Percentiles rank a stretch among this genome's conserved stretches.
Conservation (phyloP, 2,329 filamentous ascomycete species). For the Ascosphaera aggregata region DNA sequence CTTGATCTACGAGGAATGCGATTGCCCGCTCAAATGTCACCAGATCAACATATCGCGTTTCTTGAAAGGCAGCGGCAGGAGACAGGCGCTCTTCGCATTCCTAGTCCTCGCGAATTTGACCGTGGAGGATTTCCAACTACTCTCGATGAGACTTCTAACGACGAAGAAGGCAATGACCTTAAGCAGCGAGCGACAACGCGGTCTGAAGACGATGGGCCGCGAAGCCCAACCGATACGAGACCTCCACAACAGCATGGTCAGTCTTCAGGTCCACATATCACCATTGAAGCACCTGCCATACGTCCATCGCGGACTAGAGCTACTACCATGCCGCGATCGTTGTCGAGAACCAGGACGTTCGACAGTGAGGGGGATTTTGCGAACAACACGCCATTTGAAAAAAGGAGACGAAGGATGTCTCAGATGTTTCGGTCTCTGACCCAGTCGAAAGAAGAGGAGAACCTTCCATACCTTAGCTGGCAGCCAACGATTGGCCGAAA, state of each 20-base stretch:
- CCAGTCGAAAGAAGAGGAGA: conserved; percentile 19
- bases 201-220: conserved; percentile 6
- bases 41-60: conserved; percentile 72
- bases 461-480: conserved; percentile 81
- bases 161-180: conserved; percentile 19
- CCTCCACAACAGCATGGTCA: conserved; percentile 11
- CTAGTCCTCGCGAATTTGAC: conserved; percentile 77
- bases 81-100: conserved; percentile 60
- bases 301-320: conserved; percentile 13
- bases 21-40: conserved; percentile 28
- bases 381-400: conserved; percentile 1
- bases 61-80: conserved; percentile 61
- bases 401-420: background rate
- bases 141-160: conserved; percentile 14
- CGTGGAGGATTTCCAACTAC: conserved; percentile 48
- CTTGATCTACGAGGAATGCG: conserved; percentile 22
- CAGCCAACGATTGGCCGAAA: conserved; percentile 82
- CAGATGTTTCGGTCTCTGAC: conserved; percentile 15
- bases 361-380: background rate
- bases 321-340: conserved; percentile 14
- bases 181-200: conserved; percentile 9
- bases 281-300: conserved; percentile 23
- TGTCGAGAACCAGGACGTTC: conserved; percentile 1
- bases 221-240: conserved; percentile 7
- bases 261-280: conserved; percentile 15